Evolutionary conservation across 148 eudicot genomes (phyloP).

Genomic region (Arbutus unedo): DNA sequence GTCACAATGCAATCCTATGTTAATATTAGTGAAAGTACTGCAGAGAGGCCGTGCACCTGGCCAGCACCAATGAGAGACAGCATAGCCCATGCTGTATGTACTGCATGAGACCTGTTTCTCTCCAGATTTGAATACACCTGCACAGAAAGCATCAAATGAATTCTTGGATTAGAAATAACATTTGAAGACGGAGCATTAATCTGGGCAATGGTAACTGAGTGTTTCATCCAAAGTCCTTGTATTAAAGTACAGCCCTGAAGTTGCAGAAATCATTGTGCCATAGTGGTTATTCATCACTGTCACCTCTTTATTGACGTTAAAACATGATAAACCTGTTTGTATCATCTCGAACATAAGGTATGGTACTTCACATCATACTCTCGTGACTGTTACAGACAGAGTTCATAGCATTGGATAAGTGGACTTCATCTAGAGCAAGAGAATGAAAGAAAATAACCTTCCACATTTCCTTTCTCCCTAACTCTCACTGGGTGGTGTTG

Average conservation of each 20-base stretch:
- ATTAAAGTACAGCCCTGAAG: neutral
- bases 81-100: slow-evolving; percentile 76
- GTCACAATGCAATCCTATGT: neutral
- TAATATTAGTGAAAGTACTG: neutral
- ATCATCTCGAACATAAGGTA: neutral
- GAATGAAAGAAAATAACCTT: neutral
- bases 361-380: neutral
- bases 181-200: neutral
- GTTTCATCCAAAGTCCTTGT: neutral
- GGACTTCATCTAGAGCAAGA: neutral
- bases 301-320: neutral
- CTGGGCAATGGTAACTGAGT: neutral
- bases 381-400: neutral
- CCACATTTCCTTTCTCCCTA: neutral
- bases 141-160: slow-evolving; percentile 7
- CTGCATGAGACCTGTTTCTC: slow-evolving; percentile 54
- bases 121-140: slow-evolving; percentile 66
- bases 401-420: neutral
- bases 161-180: neutral
- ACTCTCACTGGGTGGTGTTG: neutral
- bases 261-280: neutral
- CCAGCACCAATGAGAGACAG: slow-evolving; percentile 49
- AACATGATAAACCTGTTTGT: neutral
- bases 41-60: slow-evolving; percentile 17
- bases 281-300: neutral